Evolutionary conservation across 1,139 yeast genomes (phyloP), one percentile per base, ranked within the genome.

Genomic region (Hyphopichia burtonii): DNA sequence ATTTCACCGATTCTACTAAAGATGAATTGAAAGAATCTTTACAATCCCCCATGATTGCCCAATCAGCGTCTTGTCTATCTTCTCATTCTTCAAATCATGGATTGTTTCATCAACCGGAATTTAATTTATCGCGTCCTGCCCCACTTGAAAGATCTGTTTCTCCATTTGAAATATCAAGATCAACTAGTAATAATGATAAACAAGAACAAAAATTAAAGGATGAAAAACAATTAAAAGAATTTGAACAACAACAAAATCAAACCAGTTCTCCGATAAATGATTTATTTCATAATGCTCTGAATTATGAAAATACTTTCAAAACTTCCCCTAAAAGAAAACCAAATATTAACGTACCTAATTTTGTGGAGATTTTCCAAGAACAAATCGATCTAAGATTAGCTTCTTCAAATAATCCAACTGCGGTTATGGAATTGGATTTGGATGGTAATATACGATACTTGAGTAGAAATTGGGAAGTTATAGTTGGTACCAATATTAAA

Each of bases 341-440:
- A 10, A 43, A 41, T 36, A 37, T 41, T 42, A 46, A 44, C 31
- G 41, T 38, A 34, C 46, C 44, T n/a, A 44, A 44, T 20, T 43
- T 46, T 19, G 48, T 51, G 3, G 61, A 56, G 22, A 44, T 58
- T 18, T 54, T 68, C n/a, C 74, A 69, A 41, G 78, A 71, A 39
- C 74, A 70, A 49, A 59, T 71, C n/a, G 81, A 76, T 47, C 58
- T 76, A 28, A 59, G 72, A 16, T 51, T 71, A 23, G 91, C 91
- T 1, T 80, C 86, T 16, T 76, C 82, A 11, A 76, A 78, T 48
- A 85, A 83, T 51, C 89, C 89, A 4, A 83, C 90, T n/a, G 80
- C 84, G n/a, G 84, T 93, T 1, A 66, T 93, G 68, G 99, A 93
- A 61, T 66, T 93, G 44, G 93, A 86, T 54, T 66, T 89, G 55